Conservation (phyloP, 2,329 filamentous ascomycete species). For the Fonsecaea pugnacius region DNA sequence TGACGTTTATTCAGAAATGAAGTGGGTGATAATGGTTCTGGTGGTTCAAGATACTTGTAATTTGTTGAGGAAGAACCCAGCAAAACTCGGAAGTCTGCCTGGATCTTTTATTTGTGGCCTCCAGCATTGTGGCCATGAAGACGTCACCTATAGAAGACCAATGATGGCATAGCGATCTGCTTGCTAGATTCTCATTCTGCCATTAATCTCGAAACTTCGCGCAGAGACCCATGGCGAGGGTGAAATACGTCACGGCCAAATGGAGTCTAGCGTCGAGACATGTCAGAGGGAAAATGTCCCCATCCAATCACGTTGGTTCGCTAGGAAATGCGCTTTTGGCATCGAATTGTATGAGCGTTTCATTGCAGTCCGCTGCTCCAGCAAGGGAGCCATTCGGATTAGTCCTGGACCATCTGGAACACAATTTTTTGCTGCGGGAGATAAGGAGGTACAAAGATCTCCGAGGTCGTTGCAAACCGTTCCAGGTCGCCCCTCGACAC, state of each 20-base stretch:
- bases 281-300: background rate
- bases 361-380: no score
- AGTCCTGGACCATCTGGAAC: no score
- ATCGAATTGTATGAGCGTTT: no score
- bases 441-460: background rate
- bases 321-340: background rate
- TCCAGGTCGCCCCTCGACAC: background rate
- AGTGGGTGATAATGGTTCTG: background rate
- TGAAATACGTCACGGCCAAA: slow-evolving; percentile 2
- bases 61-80: background rate
- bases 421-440: no score
- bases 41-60: background rate
- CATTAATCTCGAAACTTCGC: slow-evolving; percentile 18
- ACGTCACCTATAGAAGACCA: background rate
- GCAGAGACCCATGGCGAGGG: background rate
- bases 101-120: background rate
- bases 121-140: background rate
- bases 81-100: background rate
- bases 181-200: background rate
- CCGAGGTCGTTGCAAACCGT: background rate
- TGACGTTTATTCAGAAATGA: background rate
- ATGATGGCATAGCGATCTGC: slow-evolving; percentile 4
- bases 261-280: background rate
- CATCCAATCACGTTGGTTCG: slow-evolving; percentile 11
- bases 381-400: no score